Conservation (phyloP, 2,329 filamentous ascomycete genomes). For the Fusarium sp. region DNA sequence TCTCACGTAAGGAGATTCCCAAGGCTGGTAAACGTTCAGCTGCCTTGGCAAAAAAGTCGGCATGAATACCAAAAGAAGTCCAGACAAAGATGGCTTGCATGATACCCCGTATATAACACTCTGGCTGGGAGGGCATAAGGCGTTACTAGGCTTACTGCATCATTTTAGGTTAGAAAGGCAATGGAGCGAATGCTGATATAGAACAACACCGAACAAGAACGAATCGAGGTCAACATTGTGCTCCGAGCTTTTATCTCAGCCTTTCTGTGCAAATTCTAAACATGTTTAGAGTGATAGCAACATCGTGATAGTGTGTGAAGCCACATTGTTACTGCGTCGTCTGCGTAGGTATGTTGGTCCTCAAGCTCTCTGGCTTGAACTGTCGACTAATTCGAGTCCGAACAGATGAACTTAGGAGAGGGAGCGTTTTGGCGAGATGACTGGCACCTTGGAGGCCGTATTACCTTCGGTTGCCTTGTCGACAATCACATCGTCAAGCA, state of each 20-base stretch:
- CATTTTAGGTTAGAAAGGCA: neutral
- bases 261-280: neutral
- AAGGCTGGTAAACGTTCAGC: constrained; percentile 55
- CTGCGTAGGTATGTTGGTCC: neutral
- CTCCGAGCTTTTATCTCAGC: neutral
- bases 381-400: neutral
- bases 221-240: neutral
- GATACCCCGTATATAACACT: constrained; percentile 27
- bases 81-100: constrained; percentile 3
- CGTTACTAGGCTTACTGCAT: constrained; percentile 17
- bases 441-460: neutral
- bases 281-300: neutral
- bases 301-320: neutral
- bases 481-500: neutral
- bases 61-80: constrained; percentile 9
- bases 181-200: constrained; percentile 9
- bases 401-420: neutral
- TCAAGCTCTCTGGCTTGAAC: neutral
- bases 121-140: constrained; percentile 19
- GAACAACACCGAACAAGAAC: neutral
- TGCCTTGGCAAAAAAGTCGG: constrained; percentile 36
- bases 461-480: neutral
- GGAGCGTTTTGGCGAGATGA: neutral
- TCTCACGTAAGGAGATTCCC: constrained; percentile 63
- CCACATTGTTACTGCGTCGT: neutral